Evolutionary conservation across 169 alveolate species (phyloP).

Genomic region (Prorocentrum cordatum): DNA sequence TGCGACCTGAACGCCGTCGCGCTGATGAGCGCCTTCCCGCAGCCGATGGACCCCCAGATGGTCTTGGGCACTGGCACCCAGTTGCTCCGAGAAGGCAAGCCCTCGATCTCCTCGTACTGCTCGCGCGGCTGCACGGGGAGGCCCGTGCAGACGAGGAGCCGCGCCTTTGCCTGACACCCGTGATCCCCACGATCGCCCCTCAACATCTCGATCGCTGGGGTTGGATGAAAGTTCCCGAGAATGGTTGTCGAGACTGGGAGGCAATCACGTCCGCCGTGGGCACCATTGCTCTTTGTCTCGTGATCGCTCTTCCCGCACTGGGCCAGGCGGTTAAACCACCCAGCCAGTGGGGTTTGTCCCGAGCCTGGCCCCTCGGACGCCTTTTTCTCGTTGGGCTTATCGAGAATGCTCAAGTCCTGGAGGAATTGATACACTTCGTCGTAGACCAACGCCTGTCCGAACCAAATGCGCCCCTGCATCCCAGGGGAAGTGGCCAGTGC

Average conservation of each 20-base stretch:
- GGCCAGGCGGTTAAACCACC: background rate
- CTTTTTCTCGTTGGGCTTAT: background rate
- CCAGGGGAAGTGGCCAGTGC: too few species aligned
- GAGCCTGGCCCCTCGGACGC: background rate
- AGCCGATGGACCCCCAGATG: too few species aligned
- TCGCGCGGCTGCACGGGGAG: too few species aligned
- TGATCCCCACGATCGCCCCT: background rate
- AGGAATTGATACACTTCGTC: conserved; percentile 7
- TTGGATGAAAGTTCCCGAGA: background rate
- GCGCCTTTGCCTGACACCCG: background rate
- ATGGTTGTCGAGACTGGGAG: background rate
- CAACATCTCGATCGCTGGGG: background rate
- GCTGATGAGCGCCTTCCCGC: too few species aligned
- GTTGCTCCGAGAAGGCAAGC: too few species aligned
- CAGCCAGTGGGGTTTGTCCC: background rate
- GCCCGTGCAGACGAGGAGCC: too few species aligned
- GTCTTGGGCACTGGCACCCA: too few species aligned
- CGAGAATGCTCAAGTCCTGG: background rate
- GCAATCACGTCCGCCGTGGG: background rate
- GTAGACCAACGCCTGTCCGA: background rate
- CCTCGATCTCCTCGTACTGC: too few species aligned
- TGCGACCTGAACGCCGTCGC: too few species aligned
- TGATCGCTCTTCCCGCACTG: background rate
- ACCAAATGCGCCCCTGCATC: too few species aligned
- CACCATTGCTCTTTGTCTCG: background rate